A percentile compares a stretch with the other conserved stretches of the same genome.
These are phyloP conservation scores for Blumeriella jaapii DNA, from an alignment of 2,329 filamentous ascomycete species.

Conservation along the genomic window DNA sequence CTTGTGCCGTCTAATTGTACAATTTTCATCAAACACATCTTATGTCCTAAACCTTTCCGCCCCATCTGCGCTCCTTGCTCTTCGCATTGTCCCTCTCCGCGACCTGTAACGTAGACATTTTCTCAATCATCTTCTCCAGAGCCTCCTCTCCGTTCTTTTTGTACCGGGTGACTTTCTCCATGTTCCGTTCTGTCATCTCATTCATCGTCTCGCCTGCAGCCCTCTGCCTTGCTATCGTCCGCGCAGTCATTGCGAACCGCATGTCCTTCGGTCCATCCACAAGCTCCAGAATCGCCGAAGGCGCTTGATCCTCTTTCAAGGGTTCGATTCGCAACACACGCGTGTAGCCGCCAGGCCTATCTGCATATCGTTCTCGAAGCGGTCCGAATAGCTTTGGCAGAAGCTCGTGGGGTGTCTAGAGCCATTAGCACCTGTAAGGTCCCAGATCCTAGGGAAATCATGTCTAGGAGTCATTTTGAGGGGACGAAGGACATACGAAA, in stretches of 20 bases:
- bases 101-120: constrained; percentile 29
- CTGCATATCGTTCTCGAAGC: constrained; percentile 66
- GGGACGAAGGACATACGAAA: constrained; percentile 50
- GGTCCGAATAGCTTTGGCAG: constrained; percentile 82
- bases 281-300: constrained; percentile 83
- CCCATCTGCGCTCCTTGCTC: constrained; percentile 14
- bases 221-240: constrained; percentile 59
- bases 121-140: constrained; percentile 53
- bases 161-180: constrained; percentile 72
- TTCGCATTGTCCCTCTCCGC: constrained; percentile 23
- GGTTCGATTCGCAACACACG: constrained; percentile 88
- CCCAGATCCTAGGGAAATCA: too few species aligned
- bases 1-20: constrained; percentile 4
- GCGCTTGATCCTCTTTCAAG: constrained; percentile 74
- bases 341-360: constrained; percentile 84
- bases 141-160: constrained; percentile 53
- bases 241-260: constrained; percentile 87
- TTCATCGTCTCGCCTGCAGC: constrained; percentile 46
- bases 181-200: constrained; percentile 65
- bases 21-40: not conserved
- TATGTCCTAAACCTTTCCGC: constrained; percentile 8
- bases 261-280: constrained; percentile 92
- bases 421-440: constrained; percentile 8
- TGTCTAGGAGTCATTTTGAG: not conserved
- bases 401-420: constrained; percentile 53